phyloP scores from a whole-genome alignment of 2,329 filamentous ascomycete species.

The Xylaria multiplex region DNA sequence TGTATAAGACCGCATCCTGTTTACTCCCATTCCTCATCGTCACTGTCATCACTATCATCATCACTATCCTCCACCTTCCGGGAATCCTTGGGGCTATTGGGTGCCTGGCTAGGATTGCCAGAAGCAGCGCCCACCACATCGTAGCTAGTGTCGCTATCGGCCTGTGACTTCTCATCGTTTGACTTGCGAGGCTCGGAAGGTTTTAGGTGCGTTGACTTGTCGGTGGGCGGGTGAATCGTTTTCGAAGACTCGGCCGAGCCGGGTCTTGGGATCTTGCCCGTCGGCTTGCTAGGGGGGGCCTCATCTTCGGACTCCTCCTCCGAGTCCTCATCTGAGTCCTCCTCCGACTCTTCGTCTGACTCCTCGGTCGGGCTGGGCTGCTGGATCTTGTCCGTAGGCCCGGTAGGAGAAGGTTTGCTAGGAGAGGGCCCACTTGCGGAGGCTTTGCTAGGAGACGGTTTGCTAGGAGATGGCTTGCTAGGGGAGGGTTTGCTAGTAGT shows the following conservation, averaged over 20 bases:
- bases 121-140: conserved; percentile 86
- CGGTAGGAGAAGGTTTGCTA: too few relatives aligned
- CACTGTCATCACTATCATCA: conserved; percentile 62
- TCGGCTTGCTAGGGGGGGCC: conserved; percentile 49
- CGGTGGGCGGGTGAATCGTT: conserved; percentile 65
- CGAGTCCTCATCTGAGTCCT: conserved; percentile 73
- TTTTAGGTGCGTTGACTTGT: conserved; percentile 61
- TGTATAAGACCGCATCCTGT: conserved; percentile 5
- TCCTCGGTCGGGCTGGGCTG: conserved; percentile 37
- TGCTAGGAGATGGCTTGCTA: too few relatives aligned
- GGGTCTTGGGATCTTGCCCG: conserved; percentile 53
- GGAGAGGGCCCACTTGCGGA: too few relatives aligned
- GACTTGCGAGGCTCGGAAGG: conserved; percentile 75
- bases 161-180: conserved; percentile 88
- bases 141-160: conserved; percentile 95
- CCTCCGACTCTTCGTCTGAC: conserved; percentile 67
- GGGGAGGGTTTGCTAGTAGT: too few relatives aligned
- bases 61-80: conserved; percentile 64
- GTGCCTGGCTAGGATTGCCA: conserved; percentile 80
- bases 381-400: too few relatives aligned
- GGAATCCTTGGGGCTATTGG: conserved; percentile 70
- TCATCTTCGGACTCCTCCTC: conserved; percentile 76
- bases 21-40: conserved; percentile 50
- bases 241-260: conserved; percentile 66
- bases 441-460: too few relatives aligned